A percentile compares a stretch with the other conserved stretches of the same genome.
Evolutionary conservation across 768 basidiomycete genomes (phyloP).

Genomic region (Pisolithus orientalis): DNA sequence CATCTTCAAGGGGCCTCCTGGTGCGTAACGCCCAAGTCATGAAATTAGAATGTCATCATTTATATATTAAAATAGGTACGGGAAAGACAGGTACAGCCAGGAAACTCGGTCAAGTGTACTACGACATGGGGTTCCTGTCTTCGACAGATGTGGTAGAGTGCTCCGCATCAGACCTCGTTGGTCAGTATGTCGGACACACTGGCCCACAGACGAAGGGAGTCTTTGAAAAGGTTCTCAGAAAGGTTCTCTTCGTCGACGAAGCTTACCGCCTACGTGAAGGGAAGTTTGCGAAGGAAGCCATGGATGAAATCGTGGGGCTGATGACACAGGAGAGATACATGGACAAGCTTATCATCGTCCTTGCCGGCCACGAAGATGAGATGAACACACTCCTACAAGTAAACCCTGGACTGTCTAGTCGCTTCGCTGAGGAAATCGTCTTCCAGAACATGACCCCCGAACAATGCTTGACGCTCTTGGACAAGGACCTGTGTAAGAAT

Average conservation of each 20-base stretch:
- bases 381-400: conserved; percentile 55
- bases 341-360: conserved; percentile 56
- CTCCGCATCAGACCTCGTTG: conserved; percentile 65
- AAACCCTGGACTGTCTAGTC: no score
- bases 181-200: conserved; percentile 65
- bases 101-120: conserved; percentile 58
- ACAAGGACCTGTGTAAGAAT: conserved; percentile 40
- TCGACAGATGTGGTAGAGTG: conserved; percentile 53
- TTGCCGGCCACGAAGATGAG: conserved; percentile 65
- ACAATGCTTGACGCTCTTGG: conserved; percentile 45
- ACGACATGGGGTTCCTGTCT: conserved; percentile 53
- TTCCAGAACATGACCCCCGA: conserved; percentile 47
- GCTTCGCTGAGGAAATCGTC: conserved; percentile 55
- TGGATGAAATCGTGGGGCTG: conserved; percentile 62
- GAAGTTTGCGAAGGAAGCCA: conserved; percentile 62
- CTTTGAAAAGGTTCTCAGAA: conserved; percentile 60
- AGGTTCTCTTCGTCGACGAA: conserved; percentile 67
- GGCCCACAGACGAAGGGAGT: conserved; percentile 57
- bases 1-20: conserved; percentile 69
- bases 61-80: conserved; percentile 35
- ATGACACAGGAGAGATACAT: conserved; percentile 54
- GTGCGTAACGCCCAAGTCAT: conserved; percentile 25
- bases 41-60: background rate
- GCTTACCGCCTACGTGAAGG: conserved; percentile 61
- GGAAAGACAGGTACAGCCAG: conserved; percentile 60